Evolutionary conservation across 176 grass and related monocot genomes (phyloP).

Genomic region (Phoenix dactylifera): DNA sequence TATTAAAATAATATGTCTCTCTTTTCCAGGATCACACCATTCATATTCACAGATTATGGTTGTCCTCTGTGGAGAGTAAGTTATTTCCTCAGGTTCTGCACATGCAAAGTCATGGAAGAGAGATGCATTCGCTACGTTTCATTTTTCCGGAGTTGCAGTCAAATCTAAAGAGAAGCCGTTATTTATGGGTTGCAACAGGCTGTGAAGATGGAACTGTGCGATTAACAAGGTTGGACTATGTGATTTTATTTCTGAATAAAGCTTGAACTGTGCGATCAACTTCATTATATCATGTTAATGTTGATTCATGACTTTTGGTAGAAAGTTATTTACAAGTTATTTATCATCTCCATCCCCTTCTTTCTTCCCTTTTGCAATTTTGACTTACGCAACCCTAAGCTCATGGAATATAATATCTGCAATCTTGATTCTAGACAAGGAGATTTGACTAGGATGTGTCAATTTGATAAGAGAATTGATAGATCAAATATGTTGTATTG

Average conservation of each 20-base stretch:
- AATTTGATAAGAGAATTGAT: too few relatives aligned
- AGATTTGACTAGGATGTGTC: too few relatives aligned
- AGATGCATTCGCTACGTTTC: conserved; percentile 82
- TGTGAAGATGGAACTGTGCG: conserved; percentile 94
- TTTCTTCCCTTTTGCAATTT: too few relatives aligned
- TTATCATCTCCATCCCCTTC: too few relatives aligned
- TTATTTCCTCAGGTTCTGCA: conserved; percentile 61
- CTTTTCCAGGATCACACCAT: conserved; percentile 62
- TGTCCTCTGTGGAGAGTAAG: conserved; percentile 42
- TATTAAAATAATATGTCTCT: not conserved
- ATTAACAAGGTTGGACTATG: conserved; percentile 51
- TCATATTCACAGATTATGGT: conserved; percentile 69
- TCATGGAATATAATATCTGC: too few relatives aligned
- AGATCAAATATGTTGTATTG: too few relatives aligned
- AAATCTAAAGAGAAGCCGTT: conserved; percentile 17
- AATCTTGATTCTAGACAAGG: too few relatives aligned
- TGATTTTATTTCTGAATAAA: conserved; percentile 1
- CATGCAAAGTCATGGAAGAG: conserved; percentile 90
- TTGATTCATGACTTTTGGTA: too few relatives aligned
- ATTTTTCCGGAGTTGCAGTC: conserved; percentile 40
- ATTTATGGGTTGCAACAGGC: conserved; percentile 64
- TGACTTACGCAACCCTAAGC: too few relatives aligned
- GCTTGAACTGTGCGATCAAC: too few relatives aligned
- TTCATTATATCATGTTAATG: too few relatives aligned
- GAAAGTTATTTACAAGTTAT: too few relatives aligned